Evolutionary conservation across 169 alveolate genomes (phyloP).

Genomic region (Theileria parva): DNA sequence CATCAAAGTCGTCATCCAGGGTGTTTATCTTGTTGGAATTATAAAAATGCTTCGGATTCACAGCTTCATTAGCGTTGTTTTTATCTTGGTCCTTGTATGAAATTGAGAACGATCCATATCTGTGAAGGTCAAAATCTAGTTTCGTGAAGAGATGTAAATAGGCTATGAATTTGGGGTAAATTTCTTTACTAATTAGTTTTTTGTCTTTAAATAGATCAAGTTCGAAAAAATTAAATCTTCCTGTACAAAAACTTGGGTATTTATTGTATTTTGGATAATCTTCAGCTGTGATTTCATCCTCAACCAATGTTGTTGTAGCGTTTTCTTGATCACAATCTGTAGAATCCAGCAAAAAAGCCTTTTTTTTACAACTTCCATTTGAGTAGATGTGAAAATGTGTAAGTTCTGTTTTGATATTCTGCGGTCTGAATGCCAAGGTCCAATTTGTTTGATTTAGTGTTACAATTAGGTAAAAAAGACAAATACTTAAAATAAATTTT

Average conservation of each 20-base stretch:
- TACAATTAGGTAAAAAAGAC: neutral
- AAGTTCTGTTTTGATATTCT: neutral
- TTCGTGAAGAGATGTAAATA: neutral
- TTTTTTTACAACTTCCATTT: neutral
- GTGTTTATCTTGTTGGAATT: neutral
- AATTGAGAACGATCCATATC: neutral
- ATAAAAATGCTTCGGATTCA: neutral
- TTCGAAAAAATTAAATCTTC: neutral
- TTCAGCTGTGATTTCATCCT: neutral
- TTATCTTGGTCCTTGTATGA: neutral
- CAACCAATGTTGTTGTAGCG: neutral
- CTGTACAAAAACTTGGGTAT: conserved; percentile 19
- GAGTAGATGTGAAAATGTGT: neutral
- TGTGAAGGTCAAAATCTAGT: neutral
- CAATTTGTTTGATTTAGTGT: neutral
- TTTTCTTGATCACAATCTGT: neutral
- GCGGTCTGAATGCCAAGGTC: neutral
- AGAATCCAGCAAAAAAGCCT: neutral
- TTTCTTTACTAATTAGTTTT: neutral
- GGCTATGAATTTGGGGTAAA: neutral
- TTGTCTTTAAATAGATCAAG: neutral
- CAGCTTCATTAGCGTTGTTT: neutral
- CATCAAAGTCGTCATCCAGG: neutral
- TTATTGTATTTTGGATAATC: conserved; percentile 6
- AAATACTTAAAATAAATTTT: too few relatives aligned